Evolutionary conservation across 2,329 filamentous ascomycete genomes (phyloP).

Genomic region (Cercospora sojina): DNA sequence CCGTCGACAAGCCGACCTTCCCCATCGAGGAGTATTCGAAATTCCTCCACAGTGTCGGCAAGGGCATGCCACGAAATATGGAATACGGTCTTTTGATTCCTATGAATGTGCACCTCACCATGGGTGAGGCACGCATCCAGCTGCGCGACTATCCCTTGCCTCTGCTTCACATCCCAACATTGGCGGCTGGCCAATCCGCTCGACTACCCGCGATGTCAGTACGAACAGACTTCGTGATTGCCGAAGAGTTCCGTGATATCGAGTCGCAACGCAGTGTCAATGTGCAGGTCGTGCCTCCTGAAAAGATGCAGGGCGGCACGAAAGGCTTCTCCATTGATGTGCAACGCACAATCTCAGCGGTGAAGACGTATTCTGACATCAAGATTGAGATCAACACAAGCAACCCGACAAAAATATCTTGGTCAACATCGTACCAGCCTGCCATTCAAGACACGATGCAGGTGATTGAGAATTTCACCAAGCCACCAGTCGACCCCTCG

Average conservation of each 20-base stretch:
- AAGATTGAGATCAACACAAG: slow-evolving; percentile 89
- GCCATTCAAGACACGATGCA: slow-evolving; percentile 99
- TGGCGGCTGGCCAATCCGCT: slow-evolving; percentile 75
- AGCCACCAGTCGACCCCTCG: slow-evolving; percentile 88
- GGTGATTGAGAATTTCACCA: slow-evolving; percentile 95
- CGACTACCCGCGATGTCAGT: slow-evolving; percentile 79
- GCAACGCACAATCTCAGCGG: slow-evolving; percentile 83
- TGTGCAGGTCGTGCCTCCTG: slow-evolving; percentile 79
- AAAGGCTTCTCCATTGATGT: slow-evolving; percentile 80
- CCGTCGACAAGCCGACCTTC: slow-evolving; percentile 91
- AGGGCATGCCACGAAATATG: slow-evolving; percentile 91
- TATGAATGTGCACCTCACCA: slow-evolving; percentile 82
- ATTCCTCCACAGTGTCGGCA: slow-evolving; percentile 87
- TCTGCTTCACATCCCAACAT: slow-evolving; percentile 80
- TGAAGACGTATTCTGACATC: slow-evolving; percentile 96
- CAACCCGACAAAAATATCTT: slow-evolving; percentile 88
- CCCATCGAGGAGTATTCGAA: slow-evolving; percentile 75
- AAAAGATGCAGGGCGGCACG: slow-evolving; percentile 55
- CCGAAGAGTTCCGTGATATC: slow-evolving; percentile 81
- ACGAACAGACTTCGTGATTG: slow-evolving; percentile 89
- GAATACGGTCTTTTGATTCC: slow-evolving; percentile 86
- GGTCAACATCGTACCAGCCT: slow-evolving; percentile 96
- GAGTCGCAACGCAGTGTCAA: slow-evolving; percentile 77
- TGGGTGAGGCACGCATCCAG: slow-evolving; percentile 84
- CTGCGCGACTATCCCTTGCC: slow-evolving; percentile 93